These are phyloP conservation scores for Mycena latifolia DNA, from an alignment of 768 basidiomycete species.

Conservation along the genomic window DNA sequence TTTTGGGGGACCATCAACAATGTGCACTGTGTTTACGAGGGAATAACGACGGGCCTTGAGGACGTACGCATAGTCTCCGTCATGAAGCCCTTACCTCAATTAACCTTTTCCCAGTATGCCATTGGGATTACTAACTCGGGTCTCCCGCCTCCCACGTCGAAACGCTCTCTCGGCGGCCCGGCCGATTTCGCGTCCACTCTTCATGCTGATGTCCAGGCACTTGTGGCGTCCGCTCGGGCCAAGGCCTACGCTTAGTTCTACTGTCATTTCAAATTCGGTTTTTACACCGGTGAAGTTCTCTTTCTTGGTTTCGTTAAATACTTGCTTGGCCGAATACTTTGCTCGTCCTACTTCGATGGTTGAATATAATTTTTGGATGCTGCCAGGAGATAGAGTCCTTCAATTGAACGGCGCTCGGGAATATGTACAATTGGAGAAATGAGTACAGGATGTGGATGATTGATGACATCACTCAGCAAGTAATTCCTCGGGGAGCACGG, in stretches of 20 bases:
- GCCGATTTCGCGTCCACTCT: not conserved
- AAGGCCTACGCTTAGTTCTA: not conserved
- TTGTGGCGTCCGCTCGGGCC: conserved; percentile 1
- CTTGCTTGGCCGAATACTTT: too few relatives aligned
- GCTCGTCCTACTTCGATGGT: too few relatives aligned
- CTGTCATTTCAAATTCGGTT: too few relatives aligned
- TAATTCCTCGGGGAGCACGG: too few relatives aligned
- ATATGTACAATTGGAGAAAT: too few relatives aligned
- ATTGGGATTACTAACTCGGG: conserved; percentile 13
- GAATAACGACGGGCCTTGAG: not conserved
- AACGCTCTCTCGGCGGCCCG: not conserved
- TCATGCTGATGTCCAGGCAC: conserved; percentile 10
- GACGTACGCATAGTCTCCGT: not conserved
- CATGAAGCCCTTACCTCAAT: not conserved
- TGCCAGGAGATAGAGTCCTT: too few relatives aligned
- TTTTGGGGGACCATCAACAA: conserved; percentile 10
- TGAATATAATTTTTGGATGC: too few relatives aligned
- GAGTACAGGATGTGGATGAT: too few relatives aligned
- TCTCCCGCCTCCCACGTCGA: not conserved
- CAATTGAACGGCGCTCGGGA: too few relatives aligned
- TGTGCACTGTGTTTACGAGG: conserved; percentile 10
- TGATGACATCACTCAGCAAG: too few relatives aligned
- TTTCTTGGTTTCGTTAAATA: too few relatives aligned
- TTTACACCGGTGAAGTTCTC: too few relatives aligned
- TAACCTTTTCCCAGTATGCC: conserved; percentile 6